These are phyloP conservation scores for Trametes versicolor DNA, from an alignment of 1,284 basidiomycete genomes.

Conservation along the genomic window DNA sequence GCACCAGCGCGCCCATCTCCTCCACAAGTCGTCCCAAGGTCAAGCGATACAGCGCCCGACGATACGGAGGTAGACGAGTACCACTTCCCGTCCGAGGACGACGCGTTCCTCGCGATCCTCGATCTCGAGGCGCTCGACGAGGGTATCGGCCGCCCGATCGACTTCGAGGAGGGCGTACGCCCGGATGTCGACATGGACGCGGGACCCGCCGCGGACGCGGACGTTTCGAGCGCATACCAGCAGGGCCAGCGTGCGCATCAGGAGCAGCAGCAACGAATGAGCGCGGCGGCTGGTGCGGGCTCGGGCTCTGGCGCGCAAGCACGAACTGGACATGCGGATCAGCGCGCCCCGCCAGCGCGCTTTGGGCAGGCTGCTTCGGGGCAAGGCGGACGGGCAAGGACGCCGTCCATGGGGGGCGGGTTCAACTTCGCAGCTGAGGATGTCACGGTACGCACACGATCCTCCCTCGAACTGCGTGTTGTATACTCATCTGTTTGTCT, in stretches of 20 bases:
- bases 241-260: neutral
- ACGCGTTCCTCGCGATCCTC: constrained; percentile 65
- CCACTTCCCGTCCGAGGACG: constrained; percentile 69
- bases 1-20: constrained; percentile 10
- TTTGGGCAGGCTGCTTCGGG: constrained; percentile 26
- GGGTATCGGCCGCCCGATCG: constrained; percentile 52
- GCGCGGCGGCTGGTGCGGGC: neutral
- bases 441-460: constrained; percentile 16
- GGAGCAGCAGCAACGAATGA: constrained; percentile 8
- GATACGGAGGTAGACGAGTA: constrained; percentile 54
- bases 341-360: constrained; percentile 8
- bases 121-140: constrained; percentile 64
- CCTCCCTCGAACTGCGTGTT: neutral
- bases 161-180: constrained; percentile 55
- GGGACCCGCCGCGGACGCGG: constrained; percentile 2
- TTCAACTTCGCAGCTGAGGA: constrained; percentile 63
- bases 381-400: constrained; percentile 31
- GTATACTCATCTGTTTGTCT: neutral
- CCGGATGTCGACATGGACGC: constrained; percentile 24
- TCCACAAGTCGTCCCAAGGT: constrained; percentile 9
- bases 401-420: constrained; percentile 60
- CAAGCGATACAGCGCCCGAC: constrained; percentile 16
- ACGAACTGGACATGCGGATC: constrained; percentile 3
- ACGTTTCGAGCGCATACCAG: neutral
- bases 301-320: neutral